Percentiles rank a stretch among this genome's conserved stretches.
These are phyloP conservation scores for Aspergillus chevalieri DNA, from an alignment of 2,329 filamentous ascomycete genomes.

Conservation along the genomic window DNA sequence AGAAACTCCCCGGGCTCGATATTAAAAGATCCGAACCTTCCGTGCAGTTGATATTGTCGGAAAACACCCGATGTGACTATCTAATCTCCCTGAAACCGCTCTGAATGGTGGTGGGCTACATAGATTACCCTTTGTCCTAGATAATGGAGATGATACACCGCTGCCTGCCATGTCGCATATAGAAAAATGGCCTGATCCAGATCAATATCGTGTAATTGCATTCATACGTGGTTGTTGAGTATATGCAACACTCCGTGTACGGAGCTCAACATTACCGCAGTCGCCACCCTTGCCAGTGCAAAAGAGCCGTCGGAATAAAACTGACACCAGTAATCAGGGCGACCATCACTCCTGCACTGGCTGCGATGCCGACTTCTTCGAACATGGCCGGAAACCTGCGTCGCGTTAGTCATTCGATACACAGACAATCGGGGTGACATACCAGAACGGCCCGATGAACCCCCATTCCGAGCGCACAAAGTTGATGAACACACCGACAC, in stretches of 20 bases:
- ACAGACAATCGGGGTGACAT: constrained; percentile 1
- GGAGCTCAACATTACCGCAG: constrained; percentile 1
- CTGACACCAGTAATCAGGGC: constrained; percentile 25
- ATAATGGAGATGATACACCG: not conserved
- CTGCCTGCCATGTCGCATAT: not conserved
- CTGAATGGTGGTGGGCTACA: not conserved
- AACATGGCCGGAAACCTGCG: constrained; percentile 28
- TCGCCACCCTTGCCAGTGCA: constrained; percentile 34
- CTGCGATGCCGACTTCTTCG: constrained; percentile 24
- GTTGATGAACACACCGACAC: constrained; percentile 55
- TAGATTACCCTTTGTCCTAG: not conserved
- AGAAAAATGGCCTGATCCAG: not conserved
- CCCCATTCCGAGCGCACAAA: constrained; percentile 43
- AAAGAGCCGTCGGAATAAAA: constrained; percentile 20
- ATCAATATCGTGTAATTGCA: not conserved
- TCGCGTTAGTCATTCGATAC: not conserved
- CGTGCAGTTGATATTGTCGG: not conserved
- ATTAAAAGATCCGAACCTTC: not conserved
- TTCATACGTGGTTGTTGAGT: too few relatives aligned
- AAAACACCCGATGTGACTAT: not conserved
- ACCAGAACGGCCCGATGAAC: constrained; percentile 33
- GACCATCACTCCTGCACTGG: constrained; percentile 20
- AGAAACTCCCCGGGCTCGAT: not conserved
- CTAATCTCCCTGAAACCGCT: not conserved
- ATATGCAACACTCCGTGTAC: too few relatives aligned